Evolutionary conservation across 2,329 filamentous ascomycete species (phyloP), one percentile per base, ranked within the genome.

Genomic region (Xylariaceae sp.): DNA sequence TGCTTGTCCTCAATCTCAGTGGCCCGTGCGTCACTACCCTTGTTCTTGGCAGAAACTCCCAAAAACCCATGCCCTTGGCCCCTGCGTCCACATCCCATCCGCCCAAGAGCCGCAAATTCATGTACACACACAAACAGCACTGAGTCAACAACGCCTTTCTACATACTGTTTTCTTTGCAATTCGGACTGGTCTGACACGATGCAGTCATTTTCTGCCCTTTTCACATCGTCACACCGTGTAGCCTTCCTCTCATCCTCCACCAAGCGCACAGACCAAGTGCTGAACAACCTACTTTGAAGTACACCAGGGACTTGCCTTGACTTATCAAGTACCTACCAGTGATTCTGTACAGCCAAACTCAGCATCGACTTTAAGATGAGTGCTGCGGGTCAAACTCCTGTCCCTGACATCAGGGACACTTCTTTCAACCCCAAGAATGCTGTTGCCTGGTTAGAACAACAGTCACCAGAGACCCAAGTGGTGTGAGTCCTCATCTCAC

Each of bases 351-450:
- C n/a, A n/a, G n/a, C n/a, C n/a, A n/a, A n/a, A n/a, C n/a, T n/a
- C n/a, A n/a, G n/a, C n/a, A n/a, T n/a, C n/a, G n/a, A 30, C 13
- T 7, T 32, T 37, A 42, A 15, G 16, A 56, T 53, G 50, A 47
- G 45, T 29, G 22, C 22, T 11, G 22, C 22, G 11, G 11, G 32
- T 46, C 8, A 34, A 44, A 24, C 47, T 50, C 22, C 37, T 6
- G 6, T 56, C 30, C 49, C 54, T 22, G 42, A 51, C 9, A 42
- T 60, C 13, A 40, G 50, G 33, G 44, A 53, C 32, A 49, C 56
- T 1, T 51, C 52, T 22, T 63, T 63, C 46, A 62, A 63, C 44
- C 60, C 59, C 9, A 61, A 58, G 42, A 42, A 51, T 42, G 57
- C 56, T 11, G 53, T 61, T 19, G 41, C 44, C 17, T 61, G 56